These are phyloP conservation scores for Wallacemonas sp. DNA, from an alignment of 208 protist species.

Conservation along the genomic window DNA sequence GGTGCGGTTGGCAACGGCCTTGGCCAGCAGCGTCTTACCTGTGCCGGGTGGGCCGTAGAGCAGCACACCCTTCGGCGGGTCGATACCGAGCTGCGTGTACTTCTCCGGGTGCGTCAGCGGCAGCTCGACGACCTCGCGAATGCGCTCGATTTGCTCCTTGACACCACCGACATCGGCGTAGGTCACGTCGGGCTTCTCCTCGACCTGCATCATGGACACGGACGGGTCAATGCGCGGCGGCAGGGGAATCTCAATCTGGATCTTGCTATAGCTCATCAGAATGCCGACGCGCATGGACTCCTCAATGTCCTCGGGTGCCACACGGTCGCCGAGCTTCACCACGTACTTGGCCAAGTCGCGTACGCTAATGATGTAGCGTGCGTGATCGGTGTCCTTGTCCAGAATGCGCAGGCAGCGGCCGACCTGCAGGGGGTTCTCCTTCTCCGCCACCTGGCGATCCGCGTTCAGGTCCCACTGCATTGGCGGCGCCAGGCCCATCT, in stretches of 20 bases:
- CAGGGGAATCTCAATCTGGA: slow-evolving; percentile 99
- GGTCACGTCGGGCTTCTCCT: slow-evolving; percentile 98
- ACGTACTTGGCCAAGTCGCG: slow-evolving; percentile 99
- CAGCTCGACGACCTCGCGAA: slow-evolving; percentile 99
- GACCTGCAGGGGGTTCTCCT: slow-evolving; percentile 98
- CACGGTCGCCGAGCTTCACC: slow-evolving; percentile 98
- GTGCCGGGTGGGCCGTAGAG: slow-evolving; percentile 99
- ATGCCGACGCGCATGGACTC: slow-evolving; percentile 99
- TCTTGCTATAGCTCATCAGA: slow-evolving; percentile 97
- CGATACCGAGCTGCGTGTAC: slow-evolving; percentile 99
- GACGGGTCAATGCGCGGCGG: slow-evolving; percentile 99
- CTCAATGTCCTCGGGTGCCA: slow-evolving; percentile 99
- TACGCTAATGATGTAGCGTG: slow-evolving; percentile 99
- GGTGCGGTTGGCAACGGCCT: slow-evolving; percentile 99
- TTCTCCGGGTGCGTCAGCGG: slow-evolving; percentile 99
- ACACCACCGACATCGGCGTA: slow-evolving; percentile 99
- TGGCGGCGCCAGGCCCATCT: slow-evolving; percentile 98
- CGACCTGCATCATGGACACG: slow-evolving; percentile 99
- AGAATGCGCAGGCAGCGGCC: slow-evolving; percentile 99
- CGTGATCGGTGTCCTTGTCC: slow-evolving; percentile 89
- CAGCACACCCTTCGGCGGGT: slow-evolving; percentile 99
- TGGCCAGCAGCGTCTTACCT: slow-evolving; percentile 99
- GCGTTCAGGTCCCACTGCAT: slow-evolving; percentile 98
- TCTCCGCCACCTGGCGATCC: slow-evolving; percentile 97
- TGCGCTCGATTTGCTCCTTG: slow-evolving; percentile 99